A percentile compares a stretch with the other conserved stretches of the same genome.
Conservation (phyloP, 2,329 filamentous ascomycete genomes). For the Cercospora canescens region DNA sequence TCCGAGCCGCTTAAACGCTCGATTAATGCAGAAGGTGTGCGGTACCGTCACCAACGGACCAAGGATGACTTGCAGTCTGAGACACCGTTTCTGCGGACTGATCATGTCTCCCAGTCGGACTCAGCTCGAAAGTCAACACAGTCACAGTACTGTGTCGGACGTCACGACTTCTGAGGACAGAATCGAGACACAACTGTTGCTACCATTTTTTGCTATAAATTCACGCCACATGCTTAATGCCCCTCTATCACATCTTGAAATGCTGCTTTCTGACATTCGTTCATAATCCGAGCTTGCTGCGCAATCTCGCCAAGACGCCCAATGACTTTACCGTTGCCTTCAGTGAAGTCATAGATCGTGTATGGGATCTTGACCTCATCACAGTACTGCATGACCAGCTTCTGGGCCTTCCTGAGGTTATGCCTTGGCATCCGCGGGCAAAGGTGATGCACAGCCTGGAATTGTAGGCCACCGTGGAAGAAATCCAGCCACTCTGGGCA, state of each 20-base stretch:
- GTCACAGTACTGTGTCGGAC: too few species aligned
- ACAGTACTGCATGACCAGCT: slow-evolving; percentile 63
- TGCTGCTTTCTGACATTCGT: slow-evolving; percentile 53
- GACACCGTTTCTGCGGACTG: too few species aligned
- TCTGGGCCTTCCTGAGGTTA: slow-evolving; percentile 63
- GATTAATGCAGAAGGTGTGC: too few species aligned
- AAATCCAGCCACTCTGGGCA: slow-evolving; percentile 72
- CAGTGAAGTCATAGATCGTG: slow-evolving; percentile 60
- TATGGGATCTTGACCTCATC: slow-evolving; percentile 65
- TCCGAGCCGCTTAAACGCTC: too few species aligned
- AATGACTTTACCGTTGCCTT: slow-evolving; percentile 62
- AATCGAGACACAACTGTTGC: background rate
- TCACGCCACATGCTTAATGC: slow-evolving; percentile 21
- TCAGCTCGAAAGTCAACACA: too few species aligned
- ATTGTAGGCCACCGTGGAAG: slow-evolving; percentile 71
- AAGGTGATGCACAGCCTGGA: slow-evolving; percentile 70
- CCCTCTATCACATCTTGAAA: slow-evolving; percentile 32
- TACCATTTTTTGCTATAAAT: background rate
- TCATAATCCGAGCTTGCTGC: slow-evolving; percentile 60
- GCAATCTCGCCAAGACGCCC: slow-evolving; percentile 58
- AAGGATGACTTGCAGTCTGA: too few species aligned
- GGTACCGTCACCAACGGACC: too few species aligned
- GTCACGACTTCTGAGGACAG: too few species aligned
- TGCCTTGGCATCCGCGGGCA: slow-evolving; percentile 69
- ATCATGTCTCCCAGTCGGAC: too few species aligned